Conservation (phyloP, 1,284 basidiomycete genomes). For the Mycena sp. region DNA sequence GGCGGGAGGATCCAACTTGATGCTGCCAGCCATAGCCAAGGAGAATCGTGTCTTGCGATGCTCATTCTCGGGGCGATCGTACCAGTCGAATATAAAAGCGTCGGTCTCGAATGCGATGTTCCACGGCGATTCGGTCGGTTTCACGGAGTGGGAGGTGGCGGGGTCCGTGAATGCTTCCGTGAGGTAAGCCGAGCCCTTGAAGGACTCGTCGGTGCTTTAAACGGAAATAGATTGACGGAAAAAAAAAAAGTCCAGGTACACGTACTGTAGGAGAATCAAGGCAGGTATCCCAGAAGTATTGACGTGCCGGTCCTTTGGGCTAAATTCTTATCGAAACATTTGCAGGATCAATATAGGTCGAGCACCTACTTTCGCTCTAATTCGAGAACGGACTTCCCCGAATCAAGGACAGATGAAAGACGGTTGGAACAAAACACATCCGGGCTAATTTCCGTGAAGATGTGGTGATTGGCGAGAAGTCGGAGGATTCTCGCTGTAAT, state of each 20-base stretch:
- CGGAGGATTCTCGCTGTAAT: slow-evolving; percentile 32
- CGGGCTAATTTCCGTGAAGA: slow-evolving; percentile 32
- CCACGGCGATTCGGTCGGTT: slow-evolving; percentile 24
- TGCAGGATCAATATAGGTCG: background rate
- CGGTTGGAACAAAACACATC: slow-evolving; percentile 36
- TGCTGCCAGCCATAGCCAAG: slow-evolving; percentile 24
- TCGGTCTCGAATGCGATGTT: slow-evolving; percentile 22
- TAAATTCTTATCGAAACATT: background rate
- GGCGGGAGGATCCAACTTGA: slow-evolving; percentile 22
- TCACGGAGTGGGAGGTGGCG: slow-evolving; percentile 8
- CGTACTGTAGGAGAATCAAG: slow-evolving; percentile 18
- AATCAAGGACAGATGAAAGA: slow-evolving; percentile 27
- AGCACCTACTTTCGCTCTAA: slow-evolving; percentile 14
- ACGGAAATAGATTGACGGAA: background rate
- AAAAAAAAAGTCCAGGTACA: background rate
- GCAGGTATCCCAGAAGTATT: slow-evolving; percentile 15
- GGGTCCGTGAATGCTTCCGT: slow-evolving; percentile 20
- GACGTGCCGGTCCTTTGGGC: slow-evolving; percentile 1
- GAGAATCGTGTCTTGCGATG: slow-evolving; percentile 14
- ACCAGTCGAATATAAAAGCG: slow-evolving; percentile 23
- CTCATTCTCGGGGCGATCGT: slow-evolving; percentile 18
- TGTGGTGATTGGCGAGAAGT: slow-evolving; percentile 33
- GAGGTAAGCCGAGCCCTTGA: slow-evolving; percentile 26
- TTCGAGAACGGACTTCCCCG: slow-evolving; percentile 20
- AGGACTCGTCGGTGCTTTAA: slow-evolving; percentile 25